A percentile compares a stretch with the other conserved stretches of the same genome.
These are phyloP conservation scores for Rehmannia glutinosa DNA, from an alignment of 257 asterid species.

Conservation along the genomic window DNA sequence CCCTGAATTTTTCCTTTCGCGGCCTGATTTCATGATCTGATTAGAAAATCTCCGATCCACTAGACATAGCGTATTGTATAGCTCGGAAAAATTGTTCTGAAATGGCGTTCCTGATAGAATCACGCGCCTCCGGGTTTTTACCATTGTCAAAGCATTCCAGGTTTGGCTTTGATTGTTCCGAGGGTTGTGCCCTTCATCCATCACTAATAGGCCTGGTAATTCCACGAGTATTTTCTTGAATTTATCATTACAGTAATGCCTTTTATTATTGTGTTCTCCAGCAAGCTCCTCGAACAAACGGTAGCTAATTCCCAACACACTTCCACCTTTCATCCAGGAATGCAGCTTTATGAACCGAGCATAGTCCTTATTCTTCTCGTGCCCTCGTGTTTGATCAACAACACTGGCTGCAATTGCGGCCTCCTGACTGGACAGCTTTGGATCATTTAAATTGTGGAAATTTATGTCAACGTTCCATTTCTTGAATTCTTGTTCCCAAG, in stretches of 20 bases:
- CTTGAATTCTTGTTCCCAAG: slow-evolving; percentile 65
- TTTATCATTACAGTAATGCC: background rate
- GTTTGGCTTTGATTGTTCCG: slow-evolving; percentile 46
- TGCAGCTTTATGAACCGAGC: slow-evolving; percentile 41
- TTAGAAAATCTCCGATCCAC: slow-evolving; percentile 51
- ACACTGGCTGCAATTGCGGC: slow-evolving; percentile 1
- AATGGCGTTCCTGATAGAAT: slow-evolving; percentile 86
- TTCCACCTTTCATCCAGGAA: slow-evolving; percentile 48
- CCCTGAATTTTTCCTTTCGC: background rate
- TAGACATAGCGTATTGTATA: slow-evolving; percentile 57
- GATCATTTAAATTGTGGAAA: slow-evolving; percentile 60
- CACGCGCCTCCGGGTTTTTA: slow-evolving; percentile 50
- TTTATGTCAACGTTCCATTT: slow-evolving; percentile 46
- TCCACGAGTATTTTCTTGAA: slow-evolving; percentile 49
- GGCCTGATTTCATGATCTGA: background rate
- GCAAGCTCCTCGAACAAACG: slow-evolving; percentile 48
- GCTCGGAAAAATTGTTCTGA: slow-evolving; percentile 66
- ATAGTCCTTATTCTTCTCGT: background rate
- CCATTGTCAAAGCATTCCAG: slow-evolving; percentile 54
- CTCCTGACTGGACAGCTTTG: slow-evolving; percentile 32
- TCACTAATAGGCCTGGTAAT: slow-evolving; percentile 49
- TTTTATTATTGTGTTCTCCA: slow-evolving; percentile 21
- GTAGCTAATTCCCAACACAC: slow-evolving; percentile 58
- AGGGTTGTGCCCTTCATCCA: slow-evolving; percentile 90
- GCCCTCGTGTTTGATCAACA: background rate